Base-by-base conservation (phyloP, 495 filamentous ascomycete genomes). In the Penicillium salamii region DNA sequence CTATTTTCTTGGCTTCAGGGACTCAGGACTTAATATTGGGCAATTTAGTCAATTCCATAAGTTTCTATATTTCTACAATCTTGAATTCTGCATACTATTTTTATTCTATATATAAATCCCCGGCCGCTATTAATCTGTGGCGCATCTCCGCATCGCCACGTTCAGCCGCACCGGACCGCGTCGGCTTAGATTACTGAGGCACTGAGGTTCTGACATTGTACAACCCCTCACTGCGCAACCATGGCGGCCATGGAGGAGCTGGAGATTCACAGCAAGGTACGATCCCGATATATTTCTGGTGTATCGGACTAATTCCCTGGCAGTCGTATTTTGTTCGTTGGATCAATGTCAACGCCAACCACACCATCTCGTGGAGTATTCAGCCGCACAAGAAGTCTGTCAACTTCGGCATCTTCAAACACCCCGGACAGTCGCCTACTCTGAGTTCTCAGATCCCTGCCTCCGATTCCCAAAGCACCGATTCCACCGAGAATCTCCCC, bases 241-340 rank as follows among this genome's bases (percentile, higher is more conserved):
- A 95, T 95, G 89, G 89, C 89, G 35, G 89, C 88, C 59, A 95
- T 97, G 80, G 93, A 98, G 76, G 90, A 96, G 76, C 74, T 98
- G 53, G 93, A 97, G 68, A 88, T 98, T 53, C 93, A 96, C 67
- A 95, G 90, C 84, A 97, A 91, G 84, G 93, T 95, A 78, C 24
- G 14, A 41, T 1, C n/a, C n/a, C n/a, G 8, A 26, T 26, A 26
- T 8, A 8, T 26, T 26, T 26, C 23, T 8, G 3, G 23, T 26
- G 8, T 8, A 4, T 26, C 23, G 23, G 8, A 26, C 23, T 26
- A 26, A 26, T 8, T 8, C 23, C 8, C 4, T 26, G 4, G 23
- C 23, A 98, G 93, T 95, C 90, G 33, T 97, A 98, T 70, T 89
- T 98, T 56, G 88, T 97, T 35, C 90, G 93, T 58, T 98, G 95